Base-by-base conservation (phyloP, 179 eudicot species). In the Carnegiea gigantea region DNA sequence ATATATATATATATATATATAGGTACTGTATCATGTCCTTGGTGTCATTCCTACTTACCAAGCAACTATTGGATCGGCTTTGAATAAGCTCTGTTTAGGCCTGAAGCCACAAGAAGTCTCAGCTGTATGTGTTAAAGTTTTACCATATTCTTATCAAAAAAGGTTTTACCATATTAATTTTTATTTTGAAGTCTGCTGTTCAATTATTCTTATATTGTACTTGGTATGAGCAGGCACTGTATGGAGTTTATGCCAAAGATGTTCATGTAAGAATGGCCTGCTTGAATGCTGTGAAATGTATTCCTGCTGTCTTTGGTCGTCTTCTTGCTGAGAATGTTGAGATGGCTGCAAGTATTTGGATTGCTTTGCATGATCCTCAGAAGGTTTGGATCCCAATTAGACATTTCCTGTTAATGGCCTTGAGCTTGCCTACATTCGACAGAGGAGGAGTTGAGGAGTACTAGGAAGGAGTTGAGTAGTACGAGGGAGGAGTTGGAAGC, bases 1-100 rank as follows among this genome's bases (percentile, higher is more conserved):
- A n/a, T n/a, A n/a, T n/a, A n/a, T n/a, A n/a, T n/a, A n/a, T n/a
- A n/a, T n/a, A n/a, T n/a, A n/a, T 65, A 38, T 86, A 14, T 87
- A 97, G 99, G 98, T 93, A 78, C 89, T 97, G 20, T 97, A 93
- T 89, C 98, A 97, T 84, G 98, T 90, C 75, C 95, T 97, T 79
- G 93, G 98, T 76, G 90, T 92, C 83, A 83, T 90, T 86, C 98
- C 99, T 83, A 90, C 93, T 77, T 91, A 91, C 88, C 93, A 92
- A 84, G 85, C 94, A 77, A 90, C 98, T 81, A 82, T 95, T 83
- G 91, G 91, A 18, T 91, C 99, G 33, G 95, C 98, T 64, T 82
- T 95, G 71, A 97, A 95, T 85, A 98, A 97, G 87, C 86, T 97
- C 88, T 97, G 98, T 83, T 90, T 95, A 83, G 99, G 98, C 81